A percentile compares a stretch with the other conserved stretches of the same genome.
Evolutionary conservation across 1,284 basidiomycete species (phyloP).

Genomic region (Termitomyces sp.): DNA sequence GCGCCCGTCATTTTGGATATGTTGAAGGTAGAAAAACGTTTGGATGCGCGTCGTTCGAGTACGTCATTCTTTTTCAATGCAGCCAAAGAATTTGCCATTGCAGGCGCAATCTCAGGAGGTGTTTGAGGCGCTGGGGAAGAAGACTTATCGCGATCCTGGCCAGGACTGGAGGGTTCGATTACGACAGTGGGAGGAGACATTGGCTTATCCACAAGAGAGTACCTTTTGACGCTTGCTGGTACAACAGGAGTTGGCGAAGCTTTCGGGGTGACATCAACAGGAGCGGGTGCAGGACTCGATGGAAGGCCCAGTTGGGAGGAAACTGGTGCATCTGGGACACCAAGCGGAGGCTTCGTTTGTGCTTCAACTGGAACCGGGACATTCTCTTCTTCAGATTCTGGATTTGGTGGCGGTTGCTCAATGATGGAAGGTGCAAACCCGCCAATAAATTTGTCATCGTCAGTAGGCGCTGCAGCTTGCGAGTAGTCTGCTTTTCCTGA

Average conservation of each 20-base stretch:
- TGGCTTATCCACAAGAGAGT: constrained; percentile 70
- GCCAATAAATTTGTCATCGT: constrained; percentile 43
- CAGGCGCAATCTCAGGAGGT: constrained; percentile 47
- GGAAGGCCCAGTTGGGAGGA: constrained; percentile 14
- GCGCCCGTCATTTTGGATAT: constrained; percentile 89
- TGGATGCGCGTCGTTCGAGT: constrained; percentile 89
- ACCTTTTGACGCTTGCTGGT: constrained; percentile 64
- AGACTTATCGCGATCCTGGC: constrained; percentile 24
- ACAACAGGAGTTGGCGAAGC: constrained; percentile 26
- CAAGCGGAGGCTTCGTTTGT: constrained; percentile 14
- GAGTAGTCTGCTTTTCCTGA: constrained; percentile 29
- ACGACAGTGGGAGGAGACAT: constrained; percentile 46
- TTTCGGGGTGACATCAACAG: constrained; percentile 10
- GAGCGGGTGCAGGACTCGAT: constrained; percentile 13
- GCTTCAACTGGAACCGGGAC: constrained; percentile 15
- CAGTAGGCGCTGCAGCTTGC: constrained; percentile 26
- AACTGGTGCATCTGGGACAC: constrained; percentile 8
- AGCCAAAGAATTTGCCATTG: constrained; percentile 79
- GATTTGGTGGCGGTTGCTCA: constrained; percentile 22
- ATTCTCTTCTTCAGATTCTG: constrained; percentile 16
- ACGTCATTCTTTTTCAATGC: constrained; percentile 85
- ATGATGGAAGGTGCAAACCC: constrained; percentile 40
- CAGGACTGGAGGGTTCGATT: constrained; percentile 47
- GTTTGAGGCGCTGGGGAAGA: constrained; percentile 38
- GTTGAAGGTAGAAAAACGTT: constrained; percentile 94